These are phyloP conservation scores for Alternaria ethzedia DNA, from an alignment of 2,329 filamentous ascomycete species.

Conservation along the genomic window DNA sequence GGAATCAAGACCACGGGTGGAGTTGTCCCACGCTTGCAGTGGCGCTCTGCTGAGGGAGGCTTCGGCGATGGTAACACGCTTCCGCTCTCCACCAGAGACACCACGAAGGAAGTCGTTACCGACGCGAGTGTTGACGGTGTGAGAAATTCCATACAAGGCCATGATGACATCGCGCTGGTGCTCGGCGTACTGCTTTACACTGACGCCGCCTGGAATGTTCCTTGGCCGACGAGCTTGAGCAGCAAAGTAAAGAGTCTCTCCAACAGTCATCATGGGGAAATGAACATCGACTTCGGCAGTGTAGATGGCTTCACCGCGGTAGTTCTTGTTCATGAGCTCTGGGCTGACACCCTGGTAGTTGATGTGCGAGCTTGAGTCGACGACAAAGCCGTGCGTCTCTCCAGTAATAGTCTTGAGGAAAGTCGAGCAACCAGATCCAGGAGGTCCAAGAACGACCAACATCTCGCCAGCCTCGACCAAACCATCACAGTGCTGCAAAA, in stretches of 20 bases:
- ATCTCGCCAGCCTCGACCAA: constrained; percentile 75
- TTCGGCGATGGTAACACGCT: constrained; percentile 83
- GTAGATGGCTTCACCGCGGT: constrained; percentile 86
- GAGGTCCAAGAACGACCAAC: constrained; percentile 76
- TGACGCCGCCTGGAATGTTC: constrained; percentile 64
- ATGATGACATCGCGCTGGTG: constrained; percentile 64
- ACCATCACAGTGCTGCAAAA: constrained; percentile 71
- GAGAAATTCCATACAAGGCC: constrained; percentile 74
- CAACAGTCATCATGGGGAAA: constrained; percentile 77
- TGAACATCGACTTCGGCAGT: constrained; percentile 84
- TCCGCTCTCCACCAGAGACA: constrained; percentile 77
- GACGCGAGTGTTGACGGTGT: constrained; percentile 74
- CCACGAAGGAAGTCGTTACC: constrained; percentile 78
- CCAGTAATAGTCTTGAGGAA: constrained; percentile 85
- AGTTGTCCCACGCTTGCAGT: constrained; percentile 79
- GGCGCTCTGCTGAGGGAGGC: constrained; percentile 70
- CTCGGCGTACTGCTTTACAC: constrained; percentile 61
- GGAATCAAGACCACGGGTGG: constrained; percentile 74
- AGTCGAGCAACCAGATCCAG: constrained; percentile 75
- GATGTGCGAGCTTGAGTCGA: constrained; percentile 73
- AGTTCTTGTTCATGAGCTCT: constrained; percentile 76
- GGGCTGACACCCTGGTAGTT: constrained; percentile 77
- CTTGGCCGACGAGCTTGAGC: constrained; percentile 72
- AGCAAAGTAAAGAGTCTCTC: constrained; percentile 80
- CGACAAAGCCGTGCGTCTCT: constrained; percentile 79